A percentile compares a stretch with the other conserved stretches of the same genome.
These are phyloP conservation scores for Vanrija humicola DNA, from an alignment of 1,284 basidiomycete genomes.

Conservation along the genomic window DNA sequence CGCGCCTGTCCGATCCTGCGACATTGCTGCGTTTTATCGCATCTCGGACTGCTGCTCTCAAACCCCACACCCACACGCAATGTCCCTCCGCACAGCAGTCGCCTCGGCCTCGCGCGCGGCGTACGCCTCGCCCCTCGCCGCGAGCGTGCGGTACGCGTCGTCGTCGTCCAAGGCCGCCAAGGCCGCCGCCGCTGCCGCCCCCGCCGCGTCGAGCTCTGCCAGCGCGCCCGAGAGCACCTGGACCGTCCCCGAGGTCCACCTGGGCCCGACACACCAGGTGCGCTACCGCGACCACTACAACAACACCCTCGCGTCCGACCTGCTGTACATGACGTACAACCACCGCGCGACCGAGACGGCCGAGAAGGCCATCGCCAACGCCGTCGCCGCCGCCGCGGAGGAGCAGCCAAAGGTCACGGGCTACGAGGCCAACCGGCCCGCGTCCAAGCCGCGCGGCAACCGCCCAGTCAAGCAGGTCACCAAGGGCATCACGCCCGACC, in stretches of 20 bases:
- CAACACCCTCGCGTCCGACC: slow-evolving; percentile 72
- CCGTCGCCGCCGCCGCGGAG: slow-evolving; percentile 7
- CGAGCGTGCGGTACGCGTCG: slow-evolving; percentile 8
- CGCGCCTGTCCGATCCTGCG: neutral
- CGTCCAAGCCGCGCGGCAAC: slow-evolving; percentile 40
- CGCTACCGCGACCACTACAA: slow-evolving; percentile 83
- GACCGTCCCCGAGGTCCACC: slow-evolving; percentile 39
- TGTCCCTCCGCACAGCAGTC: slow-evolving; percentile 18
- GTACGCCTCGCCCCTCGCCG: neutral
- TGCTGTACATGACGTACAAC: slow-evolving; percentile 93
- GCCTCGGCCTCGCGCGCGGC: slow-evolving; percentile 10
- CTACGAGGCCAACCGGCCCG: slow-evolving; percentile 48
- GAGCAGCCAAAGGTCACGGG: slow-evolving; percentile 34
- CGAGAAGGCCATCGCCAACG: slow-evolving; percentile 5
- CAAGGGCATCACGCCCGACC: slow-evolving; percentile 58
- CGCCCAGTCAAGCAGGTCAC: slow-evolving; percentile 41
- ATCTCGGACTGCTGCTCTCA: no score
- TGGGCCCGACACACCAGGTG: slow-evolving; percentile 63
- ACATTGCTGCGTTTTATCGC: neutral
- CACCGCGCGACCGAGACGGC: slow-evolving; percentile 54
- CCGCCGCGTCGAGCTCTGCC: slow-evolving; percentile 1
- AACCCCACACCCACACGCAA: neutral
- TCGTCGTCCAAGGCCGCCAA: neutral
- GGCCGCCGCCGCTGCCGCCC: neutral
- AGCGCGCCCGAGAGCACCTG: slow-evolving; percentile 6